phyloP scores from a whole-genome alignment of 2,329 filamentous ascomycete genomes.

The Onygenales sp. region DNA sequence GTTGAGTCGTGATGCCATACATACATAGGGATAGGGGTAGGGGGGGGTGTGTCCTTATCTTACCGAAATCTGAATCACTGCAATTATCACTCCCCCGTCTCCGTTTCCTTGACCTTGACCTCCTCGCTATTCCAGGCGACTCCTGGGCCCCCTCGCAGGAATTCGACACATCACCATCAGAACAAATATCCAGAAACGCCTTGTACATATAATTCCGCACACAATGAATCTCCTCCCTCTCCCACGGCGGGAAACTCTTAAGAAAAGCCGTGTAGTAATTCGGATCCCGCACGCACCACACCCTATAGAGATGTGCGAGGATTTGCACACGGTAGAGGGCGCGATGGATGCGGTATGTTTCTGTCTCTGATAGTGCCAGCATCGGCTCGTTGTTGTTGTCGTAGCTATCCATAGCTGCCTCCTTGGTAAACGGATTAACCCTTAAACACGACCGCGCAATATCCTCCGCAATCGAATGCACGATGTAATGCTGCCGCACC shows the following conservation, averaged over 20 bases:
- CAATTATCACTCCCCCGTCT: background rate
- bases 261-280: background rate
- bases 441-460: background rate
- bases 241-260: background rate
- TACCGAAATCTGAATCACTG: background rate
- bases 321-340: background rate
- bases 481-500: background rate
- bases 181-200: background rate
- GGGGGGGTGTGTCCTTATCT: too few relatives aligned
- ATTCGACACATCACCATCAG: background rate
- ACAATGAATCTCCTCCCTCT: background rate
- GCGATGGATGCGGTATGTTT: background rate
- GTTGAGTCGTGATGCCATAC: too few relatives aligned
- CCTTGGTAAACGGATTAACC: background rate
- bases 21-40: too few relatives aligned
- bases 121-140: too few relatives aligned
- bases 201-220: background rate
- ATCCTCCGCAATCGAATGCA: background rate
- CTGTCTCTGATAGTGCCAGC: background rate
- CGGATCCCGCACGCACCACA: background rate
- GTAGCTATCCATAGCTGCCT: background rate
- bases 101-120: background rate
- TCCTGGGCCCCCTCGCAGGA: background rate
- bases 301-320: background rate
- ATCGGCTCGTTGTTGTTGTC: background rate